Percentiles rank a stretch among this genome's conserved stretches.
Conservation (phyloP, 2,329 filamentous ascomycete genomes). For the Orbilia ellipsospora region DNA sequence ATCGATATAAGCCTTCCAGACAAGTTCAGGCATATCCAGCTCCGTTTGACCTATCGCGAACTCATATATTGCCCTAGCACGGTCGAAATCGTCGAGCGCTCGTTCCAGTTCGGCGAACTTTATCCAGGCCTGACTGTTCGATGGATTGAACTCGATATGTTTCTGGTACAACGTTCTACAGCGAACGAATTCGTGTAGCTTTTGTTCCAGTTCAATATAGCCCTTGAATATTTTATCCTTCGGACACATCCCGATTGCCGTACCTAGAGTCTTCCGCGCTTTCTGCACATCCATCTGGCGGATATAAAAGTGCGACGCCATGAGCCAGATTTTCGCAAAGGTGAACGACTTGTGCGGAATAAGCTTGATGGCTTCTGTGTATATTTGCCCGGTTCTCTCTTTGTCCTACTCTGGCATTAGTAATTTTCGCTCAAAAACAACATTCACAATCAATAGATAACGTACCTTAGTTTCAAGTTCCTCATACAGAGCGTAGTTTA, state of each 20-base stretch:
- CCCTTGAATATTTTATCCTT: conserved; percentile 95
- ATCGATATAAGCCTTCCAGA: conserved; percentile 99
- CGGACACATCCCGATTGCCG: conserved; percentile 90
- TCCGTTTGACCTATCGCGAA: conserved; percentile 83
- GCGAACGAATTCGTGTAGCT: conserved; percentile 91
- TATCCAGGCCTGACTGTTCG: conserved; percentile 95
- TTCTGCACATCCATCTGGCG: conserved; percentile 81
- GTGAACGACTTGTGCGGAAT: conserved; percentile 97
- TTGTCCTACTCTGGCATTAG: conserved; percentile 66
- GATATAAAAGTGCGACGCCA: conserved; percentile 93
- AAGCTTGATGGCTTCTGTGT: conserved; percentile 84
- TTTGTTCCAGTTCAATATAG: conserved; percentile 91
- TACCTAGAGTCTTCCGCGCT: conserved; percentile 88
- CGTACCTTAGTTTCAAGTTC: conserved; percentile 79
- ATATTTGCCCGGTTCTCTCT: conserved; percentile 85
- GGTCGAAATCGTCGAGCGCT: conserved; percentile 87
- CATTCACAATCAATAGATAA: neutral
- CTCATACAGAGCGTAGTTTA: conserved; percentile 96
- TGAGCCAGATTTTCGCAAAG: conserved; percentile 94
- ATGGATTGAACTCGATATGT: conserved; percentile 88
- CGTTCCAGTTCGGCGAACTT: conserved; percentile 94
- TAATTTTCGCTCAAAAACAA: neutral
- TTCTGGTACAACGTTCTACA: conserved; percentile 94
- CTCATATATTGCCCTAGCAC: conserved; percentile 90
- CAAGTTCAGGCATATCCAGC: conserved; percentile 94